Evolutionary conservation across 768 basidiomycete species (phyloP).

Genomic region (Psilocybe subaeruginosa): DNA sequence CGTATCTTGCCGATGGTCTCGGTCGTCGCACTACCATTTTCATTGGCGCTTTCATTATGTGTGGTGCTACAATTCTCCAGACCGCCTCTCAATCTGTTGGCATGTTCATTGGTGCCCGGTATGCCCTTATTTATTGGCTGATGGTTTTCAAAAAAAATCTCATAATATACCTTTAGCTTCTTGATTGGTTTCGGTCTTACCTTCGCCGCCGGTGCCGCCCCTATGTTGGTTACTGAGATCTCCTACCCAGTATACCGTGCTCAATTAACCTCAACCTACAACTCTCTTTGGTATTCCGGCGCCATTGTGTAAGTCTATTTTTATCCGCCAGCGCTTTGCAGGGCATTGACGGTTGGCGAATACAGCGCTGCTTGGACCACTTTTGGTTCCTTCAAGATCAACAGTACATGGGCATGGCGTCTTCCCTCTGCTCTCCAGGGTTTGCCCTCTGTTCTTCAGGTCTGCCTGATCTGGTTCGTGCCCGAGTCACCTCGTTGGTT

Average conservation of each 20-base stretch:
- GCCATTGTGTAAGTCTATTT: constrained; percentile 64
- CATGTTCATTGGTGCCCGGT: constrained; percentile 84
- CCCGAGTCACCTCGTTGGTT: constrained; percentile 90
- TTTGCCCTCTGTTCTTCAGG: constrained; percentile 68
- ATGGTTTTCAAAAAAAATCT: background rate
- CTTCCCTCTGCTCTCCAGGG: constrained; percentile 77
- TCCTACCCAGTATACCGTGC: constrained; percentile 84
- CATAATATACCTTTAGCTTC: constrained; percentile 41
- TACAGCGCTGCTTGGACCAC: constrained; percentile 81
- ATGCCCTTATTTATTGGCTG: constrained; percentile 17
- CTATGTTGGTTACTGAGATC: constrained; percentile 85
- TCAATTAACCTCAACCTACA: constrained; percentile 76
- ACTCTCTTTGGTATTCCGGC: constrained; percentile 87
- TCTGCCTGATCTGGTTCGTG: constrained; percentile 65
- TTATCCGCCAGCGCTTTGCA: constrained; percentile 1
- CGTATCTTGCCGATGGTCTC: constrained; percentile 71
- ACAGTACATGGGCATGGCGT: constrained; percentile 80
- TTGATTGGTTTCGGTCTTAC: constrained; percentile 78
- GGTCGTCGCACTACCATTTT: constrained; percentile 71
- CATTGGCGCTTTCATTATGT: constrained; percentile 74
- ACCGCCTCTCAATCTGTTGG: constrained; percentile 70
- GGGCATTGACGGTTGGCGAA: background rate
- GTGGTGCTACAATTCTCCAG: constrained; percentile 67
- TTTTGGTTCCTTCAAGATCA: constrained; percentile 77
- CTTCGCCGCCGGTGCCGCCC: constrained; percentile 77